Conservation (phyloP, 148 eudicot genomes). For the Cornus kousa region DNA sequence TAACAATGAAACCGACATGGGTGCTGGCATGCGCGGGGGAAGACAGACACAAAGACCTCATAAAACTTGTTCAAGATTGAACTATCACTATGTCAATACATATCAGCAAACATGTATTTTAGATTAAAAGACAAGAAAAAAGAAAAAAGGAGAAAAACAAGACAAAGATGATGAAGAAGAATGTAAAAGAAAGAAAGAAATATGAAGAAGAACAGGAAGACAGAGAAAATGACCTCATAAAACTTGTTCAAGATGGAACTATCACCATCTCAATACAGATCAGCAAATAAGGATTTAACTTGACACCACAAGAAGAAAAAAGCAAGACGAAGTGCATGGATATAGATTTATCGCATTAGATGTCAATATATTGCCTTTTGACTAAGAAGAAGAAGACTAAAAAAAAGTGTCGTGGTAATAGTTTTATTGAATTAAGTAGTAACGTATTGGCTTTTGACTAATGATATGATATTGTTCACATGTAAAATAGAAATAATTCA, state of each 20-base stretch:
- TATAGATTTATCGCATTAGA: not conserved
- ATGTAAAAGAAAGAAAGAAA: no score
- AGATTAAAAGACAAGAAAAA: no score
- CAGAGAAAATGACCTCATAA: not conserved
- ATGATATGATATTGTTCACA: not conserved
- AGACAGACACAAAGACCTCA: not conserved
- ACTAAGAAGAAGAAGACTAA: not conserved
- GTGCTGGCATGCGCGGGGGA: not conserved
- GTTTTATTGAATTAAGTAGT: not conserved
- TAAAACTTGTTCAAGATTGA: no score
- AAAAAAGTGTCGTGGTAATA: not conserved
- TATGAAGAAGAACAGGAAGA: no score
- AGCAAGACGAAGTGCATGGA: not conserved
- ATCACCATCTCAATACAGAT: not conserved
- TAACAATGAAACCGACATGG: not conserved
- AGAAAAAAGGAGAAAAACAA: no score
- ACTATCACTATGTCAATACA: no score
- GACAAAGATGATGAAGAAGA: no score
- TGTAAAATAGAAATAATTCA: not conserved
- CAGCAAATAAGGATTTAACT: not conserved
- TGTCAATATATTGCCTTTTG: not conserved
- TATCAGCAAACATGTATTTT: no score
- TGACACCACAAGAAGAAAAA: not conserved
- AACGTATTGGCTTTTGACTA: not conserved
- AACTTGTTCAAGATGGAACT: conserved; percentile 2